Percentiles rank a stretch among this genome's conserved stretches.
These are phyloP conservation scores for Azolla pinnata DNA, from an alignment of 75 land plant species.

Conservation along the genomic window DNA sequence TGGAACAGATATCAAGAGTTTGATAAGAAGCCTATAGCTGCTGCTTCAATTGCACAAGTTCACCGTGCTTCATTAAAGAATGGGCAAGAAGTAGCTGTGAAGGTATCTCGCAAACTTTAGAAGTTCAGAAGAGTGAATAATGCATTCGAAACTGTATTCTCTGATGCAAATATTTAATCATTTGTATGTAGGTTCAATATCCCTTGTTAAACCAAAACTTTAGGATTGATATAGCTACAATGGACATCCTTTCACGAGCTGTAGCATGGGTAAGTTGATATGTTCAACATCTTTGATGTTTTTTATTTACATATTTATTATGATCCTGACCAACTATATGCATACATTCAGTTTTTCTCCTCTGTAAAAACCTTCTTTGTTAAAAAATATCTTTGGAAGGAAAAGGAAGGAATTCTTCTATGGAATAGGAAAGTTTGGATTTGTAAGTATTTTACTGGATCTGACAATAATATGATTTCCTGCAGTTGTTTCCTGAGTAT, in stretches of 20 bases:
- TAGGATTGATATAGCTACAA: slow-evolving; percentile 60
- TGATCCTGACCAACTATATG: no score
- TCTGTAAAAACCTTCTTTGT: no score
- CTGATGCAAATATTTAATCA: neutral
- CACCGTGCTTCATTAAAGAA: slow-evolving; percentile 64
- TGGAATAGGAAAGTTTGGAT: neutral
- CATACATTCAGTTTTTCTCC: neutral
- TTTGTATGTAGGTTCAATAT: slow-evolving; percentile 68
- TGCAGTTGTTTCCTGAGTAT: slow-evolving; percentile 88
- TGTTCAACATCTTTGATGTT: neutral
- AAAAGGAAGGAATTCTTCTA: no score
- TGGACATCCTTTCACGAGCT: slow-evolving; percentile 65
- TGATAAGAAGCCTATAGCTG: slow-evolving; percentile 88
- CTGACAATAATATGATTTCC: slow-evolving; percentile 2
- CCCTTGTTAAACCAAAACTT: slow-evolving; percentile 64
- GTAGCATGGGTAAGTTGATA: slow-evolving; percentile 52
- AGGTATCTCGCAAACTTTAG: no score
- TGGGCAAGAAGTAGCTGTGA: slow-evolving; percentile 82
- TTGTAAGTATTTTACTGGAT: no score
- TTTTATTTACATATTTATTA: no score
- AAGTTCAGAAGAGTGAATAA: no score
- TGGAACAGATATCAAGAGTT: slow-evolving; percentile 59
- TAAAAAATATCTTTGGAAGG: no score
- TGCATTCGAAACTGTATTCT: no score
- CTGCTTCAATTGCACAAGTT: slow-evolving; percentile 98